Evolutionary conservation across 805 yeast genomes (phyloP).

Genomic region (Sporopachydermia lactativora): DNA sequence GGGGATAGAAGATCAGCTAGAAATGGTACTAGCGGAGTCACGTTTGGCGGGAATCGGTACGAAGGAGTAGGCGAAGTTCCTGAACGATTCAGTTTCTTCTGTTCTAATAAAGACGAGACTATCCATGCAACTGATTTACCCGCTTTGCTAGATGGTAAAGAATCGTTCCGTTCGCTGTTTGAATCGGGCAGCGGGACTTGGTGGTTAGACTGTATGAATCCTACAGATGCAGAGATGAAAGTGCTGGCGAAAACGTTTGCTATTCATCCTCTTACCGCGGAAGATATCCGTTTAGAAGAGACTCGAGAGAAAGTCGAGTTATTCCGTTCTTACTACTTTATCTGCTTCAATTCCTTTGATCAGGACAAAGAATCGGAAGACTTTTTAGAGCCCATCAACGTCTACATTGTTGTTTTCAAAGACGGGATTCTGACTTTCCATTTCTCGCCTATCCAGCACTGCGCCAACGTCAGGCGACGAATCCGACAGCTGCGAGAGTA

Average conservation of each 20-base stretch:
- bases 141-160: conserved; percentile 48
- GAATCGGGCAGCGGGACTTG: conserved; percentile 64
- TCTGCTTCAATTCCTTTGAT: conserved; percentile 94
- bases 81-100: conserved; percentile 74
- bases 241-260: conserved; percentile 87
- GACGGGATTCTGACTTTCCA: conserved; percentile 50
- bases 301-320: conserved; percentile 94
- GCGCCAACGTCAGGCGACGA: conserved; percentile 48
- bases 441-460: conserved; percentile 41
- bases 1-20: neutral
- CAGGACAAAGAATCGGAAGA: conserved; percentile 72
- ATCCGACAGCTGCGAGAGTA: conserved; percentile 50
- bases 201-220: conserved; percentile 94
- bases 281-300: conserved; percentile 93
- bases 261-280: conserved; percentile 95
- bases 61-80: conserved; percentile 27
- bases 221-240: conserved; percentile 92
- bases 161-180: conserved; percentile 56
- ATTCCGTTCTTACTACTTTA: conserved; percentile 81
- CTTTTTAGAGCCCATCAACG: conserved; percentile 49
- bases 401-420: conserved; percentile 46
- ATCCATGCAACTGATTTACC: conserved; percentile 82
- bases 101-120: conserved; percentile 73
- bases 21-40: conserved; percentile 18
- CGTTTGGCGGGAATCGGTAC: conserved; percentile 19